Percentiles rank a stretch among this genome's conserved stretches.
phyloP scores from a whole-genome alignment of 2,329 filamentous ascomycete genomes.

The Acarospora socialis region DNA sequence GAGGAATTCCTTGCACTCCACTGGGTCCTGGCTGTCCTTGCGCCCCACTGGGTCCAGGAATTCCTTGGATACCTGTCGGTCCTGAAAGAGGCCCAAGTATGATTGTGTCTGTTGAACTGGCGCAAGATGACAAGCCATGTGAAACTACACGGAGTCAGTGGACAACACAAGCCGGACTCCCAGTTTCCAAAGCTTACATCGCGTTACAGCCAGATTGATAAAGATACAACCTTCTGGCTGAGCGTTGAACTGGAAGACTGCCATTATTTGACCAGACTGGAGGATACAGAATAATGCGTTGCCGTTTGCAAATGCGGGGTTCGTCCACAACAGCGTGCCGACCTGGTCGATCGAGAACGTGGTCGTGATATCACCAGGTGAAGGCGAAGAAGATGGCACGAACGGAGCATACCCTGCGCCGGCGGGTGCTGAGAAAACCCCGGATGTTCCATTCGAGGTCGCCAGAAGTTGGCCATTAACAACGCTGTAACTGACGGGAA shows the following conservation, averaged over 20 bases:
- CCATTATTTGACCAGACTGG: slow-evolving; percentile 12
- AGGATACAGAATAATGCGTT: slow-evolving; percentile 13
- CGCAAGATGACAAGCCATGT: background rate
- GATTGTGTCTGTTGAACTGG: background rate
- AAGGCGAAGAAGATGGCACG: slow-evolving; percentile 10
- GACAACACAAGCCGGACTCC: background rate
- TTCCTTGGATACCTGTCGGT: background rate
- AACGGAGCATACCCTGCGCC: slow-evolving; percentile 12
- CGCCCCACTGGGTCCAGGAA: background rate
- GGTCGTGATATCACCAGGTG: slow-evolving; percentile 12
- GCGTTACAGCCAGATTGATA: slow-evolving; percentile 9
- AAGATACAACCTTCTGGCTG: slow-evolving; percentile 12
- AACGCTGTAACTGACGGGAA: slow-evolving; percentile 12
- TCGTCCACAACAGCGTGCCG: slow-evolving; percentile 13
- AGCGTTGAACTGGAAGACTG: slow-evolving; percentile 11
- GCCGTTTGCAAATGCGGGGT: slow-evolving; percentile 12
- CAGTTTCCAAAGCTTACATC: slow-evolving; percentile 2
- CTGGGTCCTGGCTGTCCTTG: too few relatives aligned
- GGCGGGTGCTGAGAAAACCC: slow-evolving; percentile 12
- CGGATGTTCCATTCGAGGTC: slow-evolving; percentile 10
- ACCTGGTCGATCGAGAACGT: slow-evolving; percentile 13
- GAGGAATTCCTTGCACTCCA: background rate
- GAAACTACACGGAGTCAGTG: background rate
- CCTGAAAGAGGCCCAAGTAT: background rate
- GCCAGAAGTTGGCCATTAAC: slow-evolving; percentile 14